Base-by-base conservation (phyloP, 23 red algal species). In the Gracilaria vermiculophylla region DNA sequence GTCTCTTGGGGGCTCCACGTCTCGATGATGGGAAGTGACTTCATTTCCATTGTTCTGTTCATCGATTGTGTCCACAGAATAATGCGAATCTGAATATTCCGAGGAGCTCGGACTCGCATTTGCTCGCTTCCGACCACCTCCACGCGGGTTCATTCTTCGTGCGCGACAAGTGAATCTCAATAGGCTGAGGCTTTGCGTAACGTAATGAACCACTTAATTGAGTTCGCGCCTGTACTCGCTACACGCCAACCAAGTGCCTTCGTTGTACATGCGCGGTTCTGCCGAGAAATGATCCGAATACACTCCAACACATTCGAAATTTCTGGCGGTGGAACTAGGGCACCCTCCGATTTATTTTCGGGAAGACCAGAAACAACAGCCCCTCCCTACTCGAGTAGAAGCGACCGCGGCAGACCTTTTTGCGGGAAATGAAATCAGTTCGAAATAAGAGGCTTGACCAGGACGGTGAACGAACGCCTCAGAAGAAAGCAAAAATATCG, bases 21-120 rank as follows among this genome's bases (percentile, higher is more conserved):
- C 67, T 73, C 35, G 67, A 29, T 73, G 67, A 17, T 73, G 47
- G 37, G 37, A 25, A 6, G 9, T 73, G 10, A 47, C 67, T 20
- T 42, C 67, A 12, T 73, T 42, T 47, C 67, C 67, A 48, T 73
- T 73, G 17, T 73, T 28, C 13, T 73, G 67, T 24, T 73, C 67
- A 7, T 73, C 67, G 36, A 20, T 28, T 8, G 39, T 48, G 8
- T 73, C 67, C 28, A 73, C 67, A 24, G 67, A 73, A 28, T 73
- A 73, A 8, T 40, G 67, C 23, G 67, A 42, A 48, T 73, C 67
- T 48, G 67, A 73, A 17, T 73, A 73, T 32, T 73, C 67, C 2
- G 67, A 73, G 37, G 67, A 73, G 67, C 67, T 73, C 40, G 67
- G 24, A 29, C 42, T 73, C 28, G 42, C 40, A 73, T 73, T 73